phyloP scores from a whole-genome alignment of 345 rosid genomes.

The Eucalyptus curtisii region DNA sequence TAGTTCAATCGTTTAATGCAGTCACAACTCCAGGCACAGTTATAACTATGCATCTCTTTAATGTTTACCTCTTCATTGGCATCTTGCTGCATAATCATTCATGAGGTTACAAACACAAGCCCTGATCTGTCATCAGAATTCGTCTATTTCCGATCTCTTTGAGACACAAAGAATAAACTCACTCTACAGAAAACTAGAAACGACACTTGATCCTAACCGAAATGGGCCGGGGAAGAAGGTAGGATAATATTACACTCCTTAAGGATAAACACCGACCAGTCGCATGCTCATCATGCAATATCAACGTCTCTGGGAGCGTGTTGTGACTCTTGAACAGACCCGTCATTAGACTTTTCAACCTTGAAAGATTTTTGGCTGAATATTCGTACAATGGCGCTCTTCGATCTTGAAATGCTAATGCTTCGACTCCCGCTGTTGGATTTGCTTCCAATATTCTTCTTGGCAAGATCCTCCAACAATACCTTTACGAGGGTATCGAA shows the following conservation, averaged over 20 bases:
- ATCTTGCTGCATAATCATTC: not conserved
- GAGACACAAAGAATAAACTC: not conserved
- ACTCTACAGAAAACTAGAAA: not conserved
- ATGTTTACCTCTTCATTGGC: not conserved
- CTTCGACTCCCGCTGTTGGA: not conserved
- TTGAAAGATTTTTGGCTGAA: constrained; percentile 16
- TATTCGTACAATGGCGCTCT: constrained; percentile 1
- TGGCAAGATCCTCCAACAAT: constrained; percentile 50
- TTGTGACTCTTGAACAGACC: not conserved
- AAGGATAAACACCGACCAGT: not conserved
- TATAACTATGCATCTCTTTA: not conserved
- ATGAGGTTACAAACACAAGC: not conserved
- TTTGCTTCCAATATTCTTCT: constrained; percentile 19
- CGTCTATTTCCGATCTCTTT: not conserved
- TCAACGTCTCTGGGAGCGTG: not conserved
- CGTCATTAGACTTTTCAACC: not conserved
- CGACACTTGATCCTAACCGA: not conserved
- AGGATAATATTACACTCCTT: not conserved
- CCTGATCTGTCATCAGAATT: not conserved
- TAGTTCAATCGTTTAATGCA: not conserved
- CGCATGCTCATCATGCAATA: not conserved
- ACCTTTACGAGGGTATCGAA: constrained; percentile 37
- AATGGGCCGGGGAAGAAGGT: not conserved
- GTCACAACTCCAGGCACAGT: not conserved
- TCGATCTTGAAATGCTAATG: not conserved